Evolutionary conservation across 352 stramenopile genomes (phyloP).

Genomic region (Aphanomyces invadans): DNA sequence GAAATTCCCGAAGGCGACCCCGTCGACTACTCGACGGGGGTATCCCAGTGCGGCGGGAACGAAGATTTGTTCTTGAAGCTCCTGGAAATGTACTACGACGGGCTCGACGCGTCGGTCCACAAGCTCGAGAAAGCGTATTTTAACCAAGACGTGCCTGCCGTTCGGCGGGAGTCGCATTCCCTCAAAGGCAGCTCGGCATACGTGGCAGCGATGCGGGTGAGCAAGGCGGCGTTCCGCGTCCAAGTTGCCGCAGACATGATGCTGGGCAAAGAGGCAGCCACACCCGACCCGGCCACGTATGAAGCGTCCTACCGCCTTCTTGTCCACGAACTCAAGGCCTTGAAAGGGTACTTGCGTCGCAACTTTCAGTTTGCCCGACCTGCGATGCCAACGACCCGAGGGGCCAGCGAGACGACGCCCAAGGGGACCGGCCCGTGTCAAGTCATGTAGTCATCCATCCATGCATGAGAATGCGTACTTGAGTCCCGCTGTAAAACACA

Average conservation of each 20-base stretch:
- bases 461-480: too few species aligned
- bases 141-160: constrained; percentile 37
- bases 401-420: not conserved
- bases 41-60: constrained; percentile 65
- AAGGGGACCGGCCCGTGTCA: constrained; percentile 14
- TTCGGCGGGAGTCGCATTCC: constrained; percentile 65
- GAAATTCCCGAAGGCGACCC: constrained; percentile 71
- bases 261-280: constrained; percentile 36
- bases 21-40: constrained; percentile 66
- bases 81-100: constrained; percentile 69
- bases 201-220: constrained; percentile 62
- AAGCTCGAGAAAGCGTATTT: constrained; percentile 45
- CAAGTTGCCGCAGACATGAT: constrained; percentile 67
- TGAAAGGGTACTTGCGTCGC: constrained; percentile 65
- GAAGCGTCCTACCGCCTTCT: constrained; percentile 40
- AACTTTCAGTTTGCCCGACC: constrained; percentile 66
- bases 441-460: constrained; percentile 15
- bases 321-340: constrained; percentile 51
- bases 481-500: too few species aligned
- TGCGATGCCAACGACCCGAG: not conserved
- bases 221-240: constrained; percentile 72
- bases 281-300: constrained; percentile 24
- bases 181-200: constrained; percentile 78
- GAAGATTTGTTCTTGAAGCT: constrained; percentile 75
- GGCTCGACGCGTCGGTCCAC: constrained; percentile 49